These are phyloP conservation scores for Xylaria arbuscula DNA, from an alignment of 2,329 filamentous ascomycete species.

Conservation along the genomic window DNA sequence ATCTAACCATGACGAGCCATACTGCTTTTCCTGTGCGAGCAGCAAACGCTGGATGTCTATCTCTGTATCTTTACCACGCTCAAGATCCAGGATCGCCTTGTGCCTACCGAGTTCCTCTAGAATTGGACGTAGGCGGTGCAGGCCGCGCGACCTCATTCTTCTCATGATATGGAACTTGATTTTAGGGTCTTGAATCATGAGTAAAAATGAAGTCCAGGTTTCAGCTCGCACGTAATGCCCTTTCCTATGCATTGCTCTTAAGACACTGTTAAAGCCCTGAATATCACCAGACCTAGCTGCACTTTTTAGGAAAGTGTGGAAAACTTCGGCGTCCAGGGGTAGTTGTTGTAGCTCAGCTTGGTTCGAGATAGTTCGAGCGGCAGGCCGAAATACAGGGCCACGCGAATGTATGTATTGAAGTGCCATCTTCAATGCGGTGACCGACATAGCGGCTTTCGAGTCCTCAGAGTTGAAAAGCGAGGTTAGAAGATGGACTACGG, in stretches of 20 bases:
- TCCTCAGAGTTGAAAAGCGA: slow-evolving; percentile 43
- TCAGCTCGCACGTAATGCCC: slow-evolving; percentile 40
- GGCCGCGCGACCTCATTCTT: slow-evolving; percentile 45
- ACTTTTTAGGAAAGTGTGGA: slow-evolving; percentile 43
- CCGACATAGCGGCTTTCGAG: slow-evolving; percentile 39
- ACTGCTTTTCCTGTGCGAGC: slow-evolving; percentile 36
- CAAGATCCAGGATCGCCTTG: slow-evolving; percentile 41
- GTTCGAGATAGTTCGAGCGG: slow-evolving; percentile 41
- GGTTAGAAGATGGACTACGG: slow-evolving; percentile 44
- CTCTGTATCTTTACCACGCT: slow-evolving; percentile 19
- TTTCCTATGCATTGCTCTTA: slow-evolving; percentile 47
- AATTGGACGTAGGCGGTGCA: slow-evolving; percentile 40
- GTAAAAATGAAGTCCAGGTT: slow-evolving; percentile 48
- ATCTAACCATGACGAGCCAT: slow-evolving; percentile 47
- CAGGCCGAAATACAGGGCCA: slow-evolving; percentile 41
- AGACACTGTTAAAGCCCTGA: slow-evolving; percentile 42
- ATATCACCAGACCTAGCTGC: slow-evolving; percentile 45
- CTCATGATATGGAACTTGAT: slow-evolving; percentile 59
- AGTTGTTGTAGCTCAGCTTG: slow-evolving; percentile 40
- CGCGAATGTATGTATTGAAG: slow-evolving; percentile 42
- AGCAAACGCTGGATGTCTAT: slow-evolving; percentile 39
- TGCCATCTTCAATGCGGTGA: slow-evolving; percentile 48
- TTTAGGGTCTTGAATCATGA: slow-evolving; percentile 56
- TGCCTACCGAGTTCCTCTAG: slow-evolving; percentile 43
- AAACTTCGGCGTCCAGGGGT: slow-evolving; percentile 45